phyloP scores from a whole-genome alignment of 139 green algal species.

The Chlorella sp. region DNA sequence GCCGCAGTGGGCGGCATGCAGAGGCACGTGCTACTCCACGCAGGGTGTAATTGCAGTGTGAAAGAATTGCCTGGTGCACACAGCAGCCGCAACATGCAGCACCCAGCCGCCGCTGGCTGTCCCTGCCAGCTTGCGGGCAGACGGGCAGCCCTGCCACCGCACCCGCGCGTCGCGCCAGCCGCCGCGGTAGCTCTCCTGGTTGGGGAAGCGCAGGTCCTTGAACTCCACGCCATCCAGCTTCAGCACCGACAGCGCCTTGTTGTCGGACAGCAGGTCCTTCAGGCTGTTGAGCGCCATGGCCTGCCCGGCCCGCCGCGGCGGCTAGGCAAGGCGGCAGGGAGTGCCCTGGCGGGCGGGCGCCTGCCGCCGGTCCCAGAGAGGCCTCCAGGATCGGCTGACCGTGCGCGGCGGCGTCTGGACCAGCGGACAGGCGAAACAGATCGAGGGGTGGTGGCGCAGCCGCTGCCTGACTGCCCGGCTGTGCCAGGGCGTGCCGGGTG shows the following conservation, averaged over 20 bases:
- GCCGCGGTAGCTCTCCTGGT: slow-evolving; percentile 59
- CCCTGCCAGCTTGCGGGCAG: not conserved
- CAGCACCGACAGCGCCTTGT: slow-evolving; percentile 30
- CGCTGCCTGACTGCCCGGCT: no score
- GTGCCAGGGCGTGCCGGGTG: no score
- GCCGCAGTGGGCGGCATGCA: not conserved
- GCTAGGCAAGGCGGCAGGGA: no score
- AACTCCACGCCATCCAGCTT: slow-evolving; percentile 39
- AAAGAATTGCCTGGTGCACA: not conserved
- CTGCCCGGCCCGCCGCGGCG: no score
- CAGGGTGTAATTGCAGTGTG: no score
- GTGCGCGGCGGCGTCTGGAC: no score
- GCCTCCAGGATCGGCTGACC: no score
- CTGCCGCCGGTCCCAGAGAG: no score
- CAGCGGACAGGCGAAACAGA: no score
- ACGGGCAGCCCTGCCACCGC: not conserved
- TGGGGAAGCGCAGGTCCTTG: slow-evolving; percentile 44
- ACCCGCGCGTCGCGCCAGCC: slow-evolving; percentile 49
- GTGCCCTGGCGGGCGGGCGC: no score
- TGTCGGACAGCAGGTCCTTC: slow-evolving; percentile 2
- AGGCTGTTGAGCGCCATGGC: slow-evolving; percentile 1
- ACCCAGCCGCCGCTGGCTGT: not conserved
- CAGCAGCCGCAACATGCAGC: not conserved
- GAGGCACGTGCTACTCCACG: no score
- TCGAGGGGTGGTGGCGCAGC: no score